These are phyloP conservation scores for Aquilaria sinensis DNA, from an alignment of 345 rosid species.

Conservation along the genomic window DNA sequence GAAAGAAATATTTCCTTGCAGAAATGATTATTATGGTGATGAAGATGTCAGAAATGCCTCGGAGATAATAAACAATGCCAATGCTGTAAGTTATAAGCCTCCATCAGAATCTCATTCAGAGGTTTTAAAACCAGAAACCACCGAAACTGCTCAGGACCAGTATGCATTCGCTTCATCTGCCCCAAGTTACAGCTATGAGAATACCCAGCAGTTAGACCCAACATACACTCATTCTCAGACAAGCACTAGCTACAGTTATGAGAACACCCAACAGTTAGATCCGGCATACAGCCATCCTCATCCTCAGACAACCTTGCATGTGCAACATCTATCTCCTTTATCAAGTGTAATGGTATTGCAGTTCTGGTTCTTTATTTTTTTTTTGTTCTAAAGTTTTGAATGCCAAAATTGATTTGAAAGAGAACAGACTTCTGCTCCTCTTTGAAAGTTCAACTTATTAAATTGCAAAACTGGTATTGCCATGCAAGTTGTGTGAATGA, in stretches of 20 bases:
- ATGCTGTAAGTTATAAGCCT: constrained; percentile 50
- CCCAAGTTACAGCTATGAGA: constrained; percentile 61
- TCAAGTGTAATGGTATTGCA: constrained; percentile 72
- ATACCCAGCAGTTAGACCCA: constrained; percentile 50
- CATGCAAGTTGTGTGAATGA: background rate
- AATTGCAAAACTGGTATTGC: background rate
- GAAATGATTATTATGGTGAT: constrained; percentile 76
- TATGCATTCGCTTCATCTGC: constrained; percentile 65
- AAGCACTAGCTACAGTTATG: constrained; percentile 54
- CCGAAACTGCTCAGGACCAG: constrained; percentile 59
- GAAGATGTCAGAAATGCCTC: constrained; percentile 52
- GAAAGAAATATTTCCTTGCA: constrained; percentile 19
- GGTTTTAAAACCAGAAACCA: constrained; percentile 52
- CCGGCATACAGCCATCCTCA: constrained; percentile 38
- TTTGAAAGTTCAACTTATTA: too few relatives aligned
- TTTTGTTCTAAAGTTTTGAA: too few relatives aligned
- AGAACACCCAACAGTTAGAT: constrained; percentile 56
- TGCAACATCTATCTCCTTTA: constrained; percentile 62
- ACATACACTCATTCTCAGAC: constrained; percentile 50
- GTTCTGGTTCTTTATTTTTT: too few relatives aligned
- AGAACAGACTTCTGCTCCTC: too few relatives aligned
- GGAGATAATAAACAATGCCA: constrained; percentile 45
- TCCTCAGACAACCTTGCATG: constrained; percentile 48
- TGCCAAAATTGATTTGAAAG: too few relatives aligned
- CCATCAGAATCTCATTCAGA: constrained; percentile 55